Evolutionary conservation across 1,284 basidiomycete species (phyloP), one percentile per base, ranked within the genome.

Genomic region (Moesziomyces sp.): DNA sequence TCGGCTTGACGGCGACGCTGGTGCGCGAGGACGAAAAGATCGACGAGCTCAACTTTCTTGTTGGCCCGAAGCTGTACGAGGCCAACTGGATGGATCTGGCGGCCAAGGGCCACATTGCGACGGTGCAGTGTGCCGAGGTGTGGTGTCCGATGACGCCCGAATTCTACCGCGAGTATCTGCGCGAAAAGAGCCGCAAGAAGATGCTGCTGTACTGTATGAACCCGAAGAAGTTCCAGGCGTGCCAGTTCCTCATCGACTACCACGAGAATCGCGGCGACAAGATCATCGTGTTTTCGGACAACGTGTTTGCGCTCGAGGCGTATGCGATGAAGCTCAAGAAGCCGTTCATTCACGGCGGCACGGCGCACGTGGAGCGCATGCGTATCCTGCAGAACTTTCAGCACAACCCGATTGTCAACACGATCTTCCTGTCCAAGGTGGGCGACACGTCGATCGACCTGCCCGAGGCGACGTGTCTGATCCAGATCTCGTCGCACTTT

Each of bases 71-170:
- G 86, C 88, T 99, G 46, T 99, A 99, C 85, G 97, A 99, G 86
- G 97, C 97, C 8, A 99, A 99, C 84, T 99, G 97, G 97, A 99
- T 99, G 96, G 97, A 99, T 85, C 89, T 99, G 75, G 97, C 97
- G 33, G 94, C 94, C 63, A 98, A 99, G 85, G 97, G 97, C 0
- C 97, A 99, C 85, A 99, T 99, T 82, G 97, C 97, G 5, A 99
- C 97, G 77, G 97, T 99, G 21, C 97, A 98, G 88, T 83, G 77
- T 84, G 97, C 97, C 16, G 97, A 99, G 86, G 97, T 99, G 7
- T 99, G 97, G 97, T 99, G 97, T 83, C 93, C 94, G 10, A 99
- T 99, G 97, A 97, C 97, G 33, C 96, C 97, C n/a, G 95, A 99
- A 84, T 99, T 99, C 84, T 99, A 99, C 85, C 91, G 93, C 78